Evolutionary conservation across 768 basidiomycete genomes (phyloP).

Genomic region (Boletus rubroflammeus): DNA sequence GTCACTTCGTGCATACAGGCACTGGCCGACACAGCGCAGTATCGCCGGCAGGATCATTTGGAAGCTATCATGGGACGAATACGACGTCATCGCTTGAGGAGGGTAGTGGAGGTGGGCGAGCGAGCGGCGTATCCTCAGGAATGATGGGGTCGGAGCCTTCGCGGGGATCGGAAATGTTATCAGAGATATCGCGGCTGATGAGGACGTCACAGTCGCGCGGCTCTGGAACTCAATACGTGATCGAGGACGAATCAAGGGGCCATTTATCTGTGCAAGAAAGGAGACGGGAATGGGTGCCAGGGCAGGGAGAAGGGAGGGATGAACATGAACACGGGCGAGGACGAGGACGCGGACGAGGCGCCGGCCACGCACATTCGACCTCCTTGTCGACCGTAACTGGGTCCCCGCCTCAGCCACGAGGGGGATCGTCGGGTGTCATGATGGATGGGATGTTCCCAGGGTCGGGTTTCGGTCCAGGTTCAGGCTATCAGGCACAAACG

Average conservation of each 20-base stretch:
- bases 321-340: not conserved
- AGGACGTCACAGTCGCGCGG: not conserved
- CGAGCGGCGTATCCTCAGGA: conserved; percentile 14
- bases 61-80: conserved; percentile 19
- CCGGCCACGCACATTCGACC: conserved; percentile 19
- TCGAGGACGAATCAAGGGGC: not conserved
- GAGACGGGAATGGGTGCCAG: not conserved
- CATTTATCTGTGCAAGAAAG: conserved; percentile 1
- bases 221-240: not conserved
- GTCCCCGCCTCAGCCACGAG: conserved; percentile 13
- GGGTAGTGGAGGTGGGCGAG: conserved; percentile 5
- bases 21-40: conserved; percentile 11
- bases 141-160: conserved; percentile 13
- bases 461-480: not conserved
- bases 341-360: not conserved
- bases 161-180: not conserved
- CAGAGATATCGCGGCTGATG: not conserved
- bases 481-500: conserved; percentile 1
- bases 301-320: not conserved
- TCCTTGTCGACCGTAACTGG: conserved; percentile 26
- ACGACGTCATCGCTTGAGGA: conserved; percentile 22
- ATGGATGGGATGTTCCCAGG: not conserved
- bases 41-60: conserved; percentile 25
- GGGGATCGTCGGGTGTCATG: not conserved
- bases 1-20: conserved; percentile 9